phyloP scores from a whole-genome alignment of 1,284 basidiomycete species.

The Austroboletus rostrupii region DNA sequence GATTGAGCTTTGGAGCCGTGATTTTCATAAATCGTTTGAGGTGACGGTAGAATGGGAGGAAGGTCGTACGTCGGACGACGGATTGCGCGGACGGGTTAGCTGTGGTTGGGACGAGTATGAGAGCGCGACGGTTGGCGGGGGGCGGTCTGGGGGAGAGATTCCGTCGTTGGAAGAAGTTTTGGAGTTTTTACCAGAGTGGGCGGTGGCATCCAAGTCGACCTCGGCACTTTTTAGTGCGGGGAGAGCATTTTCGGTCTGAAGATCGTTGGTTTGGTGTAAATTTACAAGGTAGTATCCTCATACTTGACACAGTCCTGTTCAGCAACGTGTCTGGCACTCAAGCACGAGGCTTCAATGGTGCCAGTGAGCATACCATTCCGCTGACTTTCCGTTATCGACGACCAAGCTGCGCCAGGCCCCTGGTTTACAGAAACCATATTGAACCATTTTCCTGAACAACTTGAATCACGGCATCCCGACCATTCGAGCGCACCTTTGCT shows the following conservation, averaged over 20 bases:
- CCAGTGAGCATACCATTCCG: too few relatives aligned
- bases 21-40: conserved; percentile 59
- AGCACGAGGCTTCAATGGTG: too few relatives aligned
- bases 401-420: too few relatives aligned
- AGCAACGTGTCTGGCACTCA: too few relatives aligned
- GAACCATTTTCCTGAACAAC: too few relatives aligned
- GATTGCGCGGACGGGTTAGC: conserved; percentile 46
- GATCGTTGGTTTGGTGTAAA: background rate
- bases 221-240: conserved; percentile 62
- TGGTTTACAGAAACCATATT: too few relatives aligned
- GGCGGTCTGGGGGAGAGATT: conserved; percentile 43
- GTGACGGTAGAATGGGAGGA: conserved; percentile 47
- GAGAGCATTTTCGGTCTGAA: conserved; percentile 37
- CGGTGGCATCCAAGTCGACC: conserved; percentile 51
- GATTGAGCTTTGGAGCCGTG: conserved; percentile 63
- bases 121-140: conserved; percentile 48
- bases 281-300: background rate
- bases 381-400: too few relatives aligned
- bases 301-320: too few relatives aligned
- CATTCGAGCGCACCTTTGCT: too few relatives aligned
- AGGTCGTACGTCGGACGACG: conserved; percentile 20
- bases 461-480: too few relatives aligned
- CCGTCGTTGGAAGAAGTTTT: conserved; percentile 70
- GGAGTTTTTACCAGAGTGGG: conserved; percentile 68
- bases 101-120: conserved; percentile 73